Conservation (phyloP, 2,329 filamentous ascomycete genomes). For the Aspergillus sp. region DNA sequence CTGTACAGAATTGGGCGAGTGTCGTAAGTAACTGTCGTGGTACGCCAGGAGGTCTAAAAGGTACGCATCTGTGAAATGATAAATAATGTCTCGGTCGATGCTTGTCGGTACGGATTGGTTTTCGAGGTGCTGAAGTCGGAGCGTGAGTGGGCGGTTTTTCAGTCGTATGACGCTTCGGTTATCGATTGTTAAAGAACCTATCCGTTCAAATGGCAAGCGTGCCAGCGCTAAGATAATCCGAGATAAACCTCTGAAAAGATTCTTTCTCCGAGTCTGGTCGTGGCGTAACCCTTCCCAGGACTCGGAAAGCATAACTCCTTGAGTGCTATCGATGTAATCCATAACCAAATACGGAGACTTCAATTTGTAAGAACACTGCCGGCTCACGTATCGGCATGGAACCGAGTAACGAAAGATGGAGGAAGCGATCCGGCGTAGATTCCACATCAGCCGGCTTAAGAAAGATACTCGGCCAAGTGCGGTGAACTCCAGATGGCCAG, state of each 20-base stretch:
- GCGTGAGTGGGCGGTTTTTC: slow-evolving; percentile 15
- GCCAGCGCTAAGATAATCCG: slow-evolving; percentile 17
- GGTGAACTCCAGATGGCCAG: not conserved
- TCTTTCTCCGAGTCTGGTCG: slow-evolving; percentile 15
- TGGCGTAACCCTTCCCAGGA: slow-evolving; percentile 18
- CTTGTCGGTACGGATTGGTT: slow-evolving; percentile 24
- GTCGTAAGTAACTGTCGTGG: slow-evolving; percentile 36
- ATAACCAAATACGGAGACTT: slow-evolving; percentile 18
- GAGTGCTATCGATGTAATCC: slow-evolving; percentile 17
- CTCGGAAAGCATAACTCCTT: slow-evolving; percentile 25
- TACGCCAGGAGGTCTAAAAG: slow-evolving; percentile 25
- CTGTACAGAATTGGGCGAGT: slow-evolving; percentile 35
- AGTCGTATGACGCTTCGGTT: slow-evolving; percentile 21
- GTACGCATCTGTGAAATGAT: slow-evolving; percentile 22
- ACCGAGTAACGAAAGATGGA: slow-evolving; percentile 21
- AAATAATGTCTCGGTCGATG: slow-evolving; percentile 22
- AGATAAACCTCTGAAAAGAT: slow-evolving; percentile 19
- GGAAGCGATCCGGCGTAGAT: not conserved
- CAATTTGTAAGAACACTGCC: not conserved
- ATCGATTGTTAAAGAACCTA: slow-evolving; percentile 36
- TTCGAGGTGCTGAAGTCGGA: slow-evolving; percentile 22
- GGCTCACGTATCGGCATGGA: slow-evolving; percentile 23
- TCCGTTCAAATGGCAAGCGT: slow-evolving; percentile 27
- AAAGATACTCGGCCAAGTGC: too few species aligned
- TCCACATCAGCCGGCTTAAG: too few species aligned